Evolutionary conservation across 192 early-diverging fungal genomes (phyloP).

Genomic region (Linnemannia exigua): DNA sequence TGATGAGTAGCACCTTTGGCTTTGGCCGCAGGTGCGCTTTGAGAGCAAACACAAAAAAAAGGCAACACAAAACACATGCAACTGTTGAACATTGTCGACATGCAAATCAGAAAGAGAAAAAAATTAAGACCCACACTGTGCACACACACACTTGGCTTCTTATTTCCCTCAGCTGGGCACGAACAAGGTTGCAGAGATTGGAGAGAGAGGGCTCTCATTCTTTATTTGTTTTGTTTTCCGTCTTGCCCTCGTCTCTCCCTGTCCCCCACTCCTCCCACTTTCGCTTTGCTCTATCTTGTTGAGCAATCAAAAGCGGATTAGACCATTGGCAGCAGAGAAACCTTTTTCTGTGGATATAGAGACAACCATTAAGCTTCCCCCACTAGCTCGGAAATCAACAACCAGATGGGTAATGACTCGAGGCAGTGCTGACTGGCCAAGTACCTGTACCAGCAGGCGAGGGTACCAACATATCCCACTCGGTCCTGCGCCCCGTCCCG

Average conservation of each 20-base stretch:
- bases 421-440: too few relatives aligned
- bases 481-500: too few relatives aligned
- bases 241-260: background rate
- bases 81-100: background rate
- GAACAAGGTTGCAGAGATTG: background rate
- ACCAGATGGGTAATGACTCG: too few relatives aligned
- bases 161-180: background rate
- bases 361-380: background rate
- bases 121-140: background rate
- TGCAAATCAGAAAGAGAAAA: background rate
- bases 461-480: too few relatives aligned
- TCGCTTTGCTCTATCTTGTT: background rate
- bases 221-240: background rate
- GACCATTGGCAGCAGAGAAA: constrained; percentile 1
- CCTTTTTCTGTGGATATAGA: background rate
- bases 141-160: too few relatives aligned
- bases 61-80: background rate
- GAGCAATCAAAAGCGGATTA: background rate
- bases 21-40: background rate
- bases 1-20: background rate
- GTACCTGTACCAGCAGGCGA: too few relatives aligned
- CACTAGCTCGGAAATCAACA: background rate
- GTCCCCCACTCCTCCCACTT: background rate
- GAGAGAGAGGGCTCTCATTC: background rate
- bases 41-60: background rate